Evolutionary conservation across 306 rosid species (phyloP).

Genomic region (Arachis hypogaea): DNA sequence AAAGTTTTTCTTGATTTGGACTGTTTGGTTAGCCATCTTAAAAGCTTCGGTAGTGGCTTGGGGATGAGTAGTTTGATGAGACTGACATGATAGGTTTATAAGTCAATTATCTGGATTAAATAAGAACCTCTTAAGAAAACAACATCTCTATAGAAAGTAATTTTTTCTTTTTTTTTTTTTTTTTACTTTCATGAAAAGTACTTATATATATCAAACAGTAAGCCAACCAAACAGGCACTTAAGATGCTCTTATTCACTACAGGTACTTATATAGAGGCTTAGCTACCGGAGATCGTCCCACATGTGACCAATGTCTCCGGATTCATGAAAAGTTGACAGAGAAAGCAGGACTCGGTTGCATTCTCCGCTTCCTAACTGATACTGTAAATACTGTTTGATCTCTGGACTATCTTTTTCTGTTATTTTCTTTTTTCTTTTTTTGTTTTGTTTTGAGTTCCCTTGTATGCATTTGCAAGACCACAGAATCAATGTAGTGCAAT

Average conservation of each 20-base stretch:
- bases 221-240: background rate
- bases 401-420: slow-evolving; percentile 19
- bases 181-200: no score
- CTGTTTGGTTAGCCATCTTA: background rate
- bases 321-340: slow-evolving; percentile 91
- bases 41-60: background rate
- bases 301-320: slow-evolving; percentile 89
- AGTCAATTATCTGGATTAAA: background rate
- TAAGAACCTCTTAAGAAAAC: background rate
- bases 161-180: no score
- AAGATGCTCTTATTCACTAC: slow-evolving; percentile 27
- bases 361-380: slow-evolving; percentile 84
- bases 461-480: slow-evolving; percentile 22
- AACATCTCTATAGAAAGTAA: no score
- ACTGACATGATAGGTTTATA: background rate
- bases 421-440: background rate
- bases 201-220: no score
- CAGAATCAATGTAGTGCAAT: slow-evolving; percentile 16
- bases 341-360: slow-evolving; percentile 96
- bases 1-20: background rate
- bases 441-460: slow-evolving; percentile 27
- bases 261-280: slow-evolving; percentile 97
- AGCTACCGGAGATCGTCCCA: slow-evolving; percentile 95
- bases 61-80: slow-evolving; percentile 27
- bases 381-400: slow-evolving; percentile 81